Conservation (phyloP, 2,329 filamentous ascomycete species). For the Simplicillium aogashimaense region DNA sequence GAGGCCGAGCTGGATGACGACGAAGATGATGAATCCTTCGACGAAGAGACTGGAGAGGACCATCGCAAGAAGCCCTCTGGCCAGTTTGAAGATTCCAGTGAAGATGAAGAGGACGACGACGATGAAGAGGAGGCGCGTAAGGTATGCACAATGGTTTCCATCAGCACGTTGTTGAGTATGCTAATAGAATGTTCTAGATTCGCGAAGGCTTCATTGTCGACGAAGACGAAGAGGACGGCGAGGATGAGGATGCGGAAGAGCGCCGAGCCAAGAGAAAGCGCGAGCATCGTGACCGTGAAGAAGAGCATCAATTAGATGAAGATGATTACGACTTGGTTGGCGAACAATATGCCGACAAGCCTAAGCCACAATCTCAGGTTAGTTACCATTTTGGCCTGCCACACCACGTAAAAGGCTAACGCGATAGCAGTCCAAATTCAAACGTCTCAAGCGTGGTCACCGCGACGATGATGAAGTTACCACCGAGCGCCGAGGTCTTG, state of each 20-base stretch:
- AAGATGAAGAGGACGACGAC: constrained; percentile 87
- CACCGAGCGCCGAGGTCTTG: constrained; percentile 60
- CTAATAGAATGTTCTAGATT: constrained; percentile 41
- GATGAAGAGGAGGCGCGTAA: constrained; percentile 76
- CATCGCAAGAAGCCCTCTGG: constrained; percentile 28
- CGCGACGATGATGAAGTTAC: constrained; percentile 60
- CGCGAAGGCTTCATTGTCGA: constrained; percentile 95
- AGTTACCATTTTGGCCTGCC: constrained; percentile 11
- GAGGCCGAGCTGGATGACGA: constrained; percentile 81
- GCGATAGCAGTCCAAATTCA: constrained; percentile 68
- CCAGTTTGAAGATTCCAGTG: constrained; percentile 69
- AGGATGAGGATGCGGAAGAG: constrained; percentile 47
- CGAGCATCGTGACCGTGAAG: constrained; percentile 63
- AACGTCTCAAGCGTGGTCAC: constrained; percentile 88
- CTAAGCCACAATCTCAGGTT: constrained; percentile 61
- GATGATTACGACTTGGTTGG: constrained; percentile 95
- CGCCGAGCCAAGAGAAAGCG: constrained; percentile 64
- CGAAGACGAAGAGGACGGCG: constrained; percentile 69
- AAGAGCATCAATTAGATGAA: constrained; percentile 85
- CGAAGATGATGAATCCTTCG: constrained; percentile 74
- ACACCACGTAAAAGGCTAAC: constrained; percentile 10
- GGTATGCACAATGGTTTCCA: constrained; percentile 33
- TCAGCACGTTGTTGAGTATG: constrained; percentile 5
- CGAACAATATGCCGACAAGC: constrained; percentile 57
- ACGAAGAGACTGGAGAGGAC: constrained; percentile 61